These are phyloP conservation scores for Ophiostoma angusticollis DNA, from an alignment of 2,329 filamentous ascomycete genomes.

Conservation along the genomic window DNA sequence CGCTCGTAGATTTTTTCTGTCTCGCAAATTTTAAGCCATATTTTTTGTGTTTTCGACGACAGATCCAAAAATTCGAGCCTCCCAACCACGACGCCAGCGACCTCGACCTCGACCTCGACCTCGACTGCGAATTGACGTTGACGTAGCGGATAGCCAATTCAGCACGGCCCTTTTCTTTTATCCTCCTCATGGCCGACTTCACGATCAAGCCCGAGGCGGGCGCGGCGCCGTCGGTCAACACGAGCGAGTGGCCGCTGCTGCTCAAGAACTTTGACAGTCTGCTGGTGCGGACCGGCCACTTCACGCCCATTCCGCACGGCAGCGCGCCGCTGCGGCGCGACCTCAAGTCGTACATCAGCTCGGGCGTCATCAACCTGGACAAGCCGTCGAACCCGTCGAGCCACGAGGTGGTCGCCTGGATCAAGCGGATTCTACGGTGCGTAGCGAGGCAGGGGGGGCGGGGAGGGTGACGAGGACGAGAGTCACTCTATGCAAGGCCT, in stretches of 20 bases:
- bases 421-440: conserved; percentile 91
- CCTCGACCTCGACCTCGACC: too few relatives aligned
- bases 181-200: background rate
- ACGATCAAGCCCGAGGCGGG: conserved; percentile 81
- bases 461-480: too few relatives aligned
- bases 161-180: background rate
- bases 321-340: conserved; percentile 86
- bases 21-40: too few relatives aligned
- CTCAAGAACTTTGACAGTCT: conserved; percentile 94
- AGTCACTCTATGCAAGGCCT: background rate
- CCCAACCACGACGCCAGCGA: too few relatives aligned
- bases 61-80: too few relatives aligned
- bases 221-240: conserved; percentile 66
- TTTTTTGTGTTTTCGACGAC: too few relatives aligned
- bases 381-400: conserved; percentile 96
- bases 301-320: conserved; percentile 89
- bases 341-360: conserved; percentile 92
- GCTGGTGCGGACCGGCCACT: conserved; percentile 86
- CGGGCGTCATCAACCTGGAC: conserved; percentile 95
- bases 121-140: too few relatives aligned
- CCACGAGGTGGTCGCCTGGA: conserved; percentile 98
- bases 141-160: too few relatives aligned
- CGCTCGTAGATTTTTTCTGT: too few relatives aligned
- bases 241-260: conserved; percentile 81
- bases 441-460: too few relatives aligned